Percentiles rank a stretch among this genome's conserved stretches.
These are phyloP conservation scores for Alternaria longipes DNA, from an alignment of 2,329 filamentous ascomycete species.

Conservation along the genomic window DNA sequence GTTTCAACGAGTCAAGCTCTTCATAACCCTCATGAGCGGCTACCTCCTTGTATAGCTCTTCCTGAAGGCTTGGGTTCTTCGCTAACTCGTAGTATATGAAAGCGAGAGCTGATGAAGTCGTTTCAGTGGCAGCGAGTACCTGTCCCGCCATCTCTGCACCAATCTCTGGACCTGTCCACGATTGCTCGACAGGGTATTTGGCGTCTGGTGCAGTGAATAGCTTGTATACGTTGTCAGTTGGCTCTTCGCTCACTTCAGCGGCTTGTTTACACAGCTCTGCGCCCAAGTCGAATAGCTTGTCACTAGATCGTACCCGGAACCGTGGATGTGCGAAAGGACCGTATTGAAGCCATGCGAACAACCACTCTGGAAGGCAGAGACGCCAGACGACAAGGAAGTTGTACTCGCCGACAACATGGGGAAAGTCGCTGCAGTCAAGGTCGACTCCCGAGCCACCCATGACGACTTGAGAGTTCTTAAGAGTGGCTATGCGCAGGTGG, in stretches of 20 bases:
- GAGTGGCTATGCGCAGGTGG: slow-evolving; percentile 30
- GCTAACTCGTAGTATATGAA: slow-evolving; percentile 34
- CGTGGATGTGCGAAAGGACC: slow-evolving; percentile 24
- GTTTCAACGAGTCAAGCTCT: slow-evolving; percentile 29
- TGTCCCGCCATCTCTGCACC: slow-evolving; percentile 33
- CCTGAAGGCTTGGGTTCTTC: slow-evolving; percentile 26
- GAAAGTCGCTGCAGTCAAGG: slow-evolving; percentile 24
- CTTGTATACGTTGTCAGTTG: slow-evolving; percentile 21
- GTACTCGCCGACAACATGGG: slow-evolving; percentile 29
- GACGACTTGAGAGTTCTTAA: slow-evolving; percentile 31
- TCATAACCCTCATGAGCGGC: slow-evolving; percentile 27
- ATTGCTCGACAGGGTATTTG: slow-evolving; percentile 28
- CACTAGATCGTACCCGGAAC: slow-evolving; percentile 31
- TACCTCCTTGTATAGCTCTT: slow-evolving; percentile 23
- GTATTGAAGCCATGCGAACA: slow-evolving; percentile 30
- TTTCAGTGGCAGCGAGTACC: slow-evolving; percentile 32
- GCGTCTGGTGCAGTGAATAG: slow-evolving; percentile 25
- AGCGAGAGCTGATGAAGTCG: slow-evolving; percentile 29
- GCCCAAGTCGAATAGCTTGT: slow-evolving; percentile 30
- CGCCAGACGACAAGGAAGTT: slow-evolving; percentile 35
- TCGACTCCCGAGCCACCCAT: slow-evolving; percentile 31
- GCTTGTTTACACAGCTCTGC: slow-evolving; percentile 25
- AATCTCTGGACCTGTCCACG: slow-evolving; percentile 27
- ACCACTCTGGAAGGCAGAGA: slow-evolving; percentile 31
- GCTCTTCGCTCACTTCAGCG: neutral